Percentiles rank a stretch among this genome's conserved stretches.
phyloP scores from a whole-genome alignment of 495 filamentous ascomycete species.

The Penicillium simplicissimum region DNA sequence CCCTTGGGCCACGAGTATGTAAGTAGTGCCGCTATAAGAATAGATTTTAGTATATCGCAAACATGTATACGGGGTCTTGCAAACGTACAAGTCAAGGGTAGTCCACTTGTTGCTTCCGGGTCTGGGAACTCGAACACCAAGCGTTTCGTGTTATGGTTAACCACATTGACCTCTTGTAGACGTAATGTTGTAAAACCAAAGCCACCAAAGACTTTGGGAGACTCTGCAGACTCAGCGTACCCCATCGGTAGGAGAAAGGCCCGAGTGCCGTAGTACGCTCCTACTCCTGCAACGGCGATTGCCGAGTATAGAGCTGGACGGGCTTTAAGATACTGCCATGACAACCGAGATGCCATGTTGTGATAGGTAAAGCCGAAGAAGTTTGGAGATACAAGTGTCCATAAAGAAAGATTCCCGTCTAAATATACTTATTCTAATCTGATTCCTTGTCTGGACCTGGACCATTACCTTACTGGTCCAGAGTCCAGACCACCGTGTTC shows the following conservation, averaged over 20 bases:
- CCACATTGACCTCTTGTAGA: conserved; percentile 48
- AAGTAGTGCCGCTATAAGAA: conserved; percentile 50
- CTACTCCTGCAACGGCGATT: conserved; percentile 17
- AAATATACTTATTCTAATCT: too few species aligned
- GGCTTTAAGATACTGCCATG: conserved; percentile 5
- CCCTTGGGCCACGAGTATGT: conserved; percentile 55
- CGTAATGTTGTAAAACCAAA: conserved; percentile 31
- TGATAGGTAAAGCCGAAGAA: neutral
- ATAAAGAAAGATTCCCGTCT: too few species aligned
- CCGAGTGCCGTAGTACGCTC: conserved; percentile 22
- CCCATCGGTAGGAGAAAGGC: conserved; percentile 16
- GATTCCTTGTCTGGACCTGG: neutral
- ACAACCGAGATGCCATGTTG: conserved; percentile 6
- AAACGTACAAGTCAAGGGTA: conserved; percentile 53
- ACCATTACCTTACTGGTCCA: too few species aligned
- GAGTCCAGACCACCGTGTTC: too few species aligned
- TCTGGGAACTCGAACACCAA: conserved; percentile 63
- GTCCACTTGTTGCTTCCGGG: conserved; percentile 46
- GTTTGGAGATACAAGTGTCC: neutral
- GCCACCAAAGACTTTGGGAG: conserved; percentile 23
- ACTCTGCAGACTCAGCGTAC: conserved; percentile 28
- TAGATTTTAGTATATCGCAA: neutral
- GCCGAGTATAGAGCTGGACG: conserved; percentile 6
- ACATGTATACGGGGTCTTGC: too few species aligned
- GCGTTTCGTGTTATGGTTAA: conserved; percentile 68